Evolutionary conservation across 2,329 filamentous ascomycete species (phyloP).

Genomic region (Aaosphaeria pasadenensis): DNA sequence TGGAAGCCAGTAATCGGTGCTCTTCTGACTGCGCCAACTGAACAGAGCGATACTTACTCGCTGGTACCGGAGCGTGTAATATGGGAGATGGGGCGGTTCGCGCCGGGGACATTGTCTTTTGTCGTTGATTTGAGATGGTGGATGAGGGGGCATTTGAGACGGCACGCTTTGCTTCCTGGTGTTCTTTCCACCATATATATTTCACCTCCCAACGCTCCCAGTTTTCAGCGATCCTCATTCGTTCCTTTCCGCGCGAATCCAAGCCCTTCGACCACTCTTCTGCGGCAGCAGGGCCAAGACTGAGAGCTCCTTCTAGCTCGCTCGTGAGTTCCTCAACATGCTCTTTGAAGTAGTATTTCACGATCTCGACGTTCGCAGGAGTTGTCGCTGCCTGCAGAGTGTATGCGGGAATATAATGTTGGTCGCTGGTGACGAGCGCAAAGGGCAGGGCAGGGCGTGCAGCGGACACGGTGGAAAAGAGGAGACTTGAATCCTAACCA

Average conservation of each 20-base stretch:
- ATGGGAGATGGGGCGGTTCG: slow-evolving; percentile 24
- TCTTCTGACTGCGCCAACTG: slow-evolving; percentile 9
- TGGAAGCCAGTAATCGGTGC: neutral
- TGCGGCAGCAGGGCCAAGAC: slow-evolving; percentile 64
- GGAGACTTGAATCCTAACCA: slow-evolving; percentile 65
- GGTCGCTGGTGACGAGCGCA: slow-evolving; percentile 60
- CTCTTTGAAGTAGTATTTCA: slow-evolving; percentile 63
- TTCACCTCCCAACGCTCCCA: slow-evolving; percentile 73
- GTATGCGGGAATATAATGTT: slow-evolving; percentile 58
- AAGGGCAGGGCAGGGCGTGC: slow-evolving; percentile 69
- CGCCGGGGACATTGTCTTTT: slow-evolving; percentile 21
- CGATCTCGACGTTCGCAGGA: slow-evolving; percentile 51
- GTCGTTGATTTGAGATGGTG: slow-evolving; percentile 13
- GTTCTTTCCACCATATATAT: slow-evolving; percentile 22
- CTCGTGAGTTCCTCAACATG: slow-evolving; percentile 62
- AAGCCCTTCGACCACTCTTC: slow-evolving; percentile 82
- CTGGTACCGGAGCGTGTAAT: slow-evolving; percentile 31
- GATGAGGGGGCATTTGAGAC: slow-evolving; percentile 13
- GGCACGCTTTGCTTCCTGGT: slow-evolving; percentile 12
- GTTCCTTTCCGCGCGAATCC: slow-evolving; percentile 58
- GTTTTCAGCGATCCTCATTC: slow-evolving; percentile 59
- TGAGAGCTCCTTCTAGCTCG: slow-evolving; percentile 62
- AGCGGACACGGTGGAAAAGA: slow-evolving; percentile 60
- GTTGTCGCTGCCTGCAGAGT: slow-evolving; percentile 53
- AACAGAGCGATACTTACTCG: slow-evolving; percentile 30